phyloP scores from a whole-genome alignment of 2,329 filamentous ascomycete genomes.

The Daldinia sp. region DNA sequence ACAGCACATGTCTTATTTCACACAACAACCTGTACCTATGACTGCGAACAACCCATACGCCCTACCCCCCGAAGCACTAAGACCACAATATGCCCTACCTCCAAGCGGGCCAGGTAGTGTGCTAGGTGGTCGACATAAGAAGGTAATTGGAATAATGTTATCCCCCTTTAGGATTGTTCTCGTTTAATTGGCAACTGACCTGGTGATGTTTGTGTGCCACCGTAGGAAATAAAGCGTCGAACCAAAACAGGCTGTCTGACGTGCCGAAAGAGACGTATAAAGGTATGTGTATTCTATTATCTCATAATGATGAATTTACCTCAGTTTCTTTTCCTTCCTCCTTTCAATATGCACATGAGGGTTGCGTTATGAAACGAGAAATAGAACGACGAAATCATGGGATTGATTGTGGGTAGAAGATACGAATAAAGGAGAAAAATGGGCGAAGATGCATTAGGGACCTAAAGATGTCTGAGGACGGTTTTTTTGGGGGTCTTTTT shows the following conservation, averaged over 20 bases:
- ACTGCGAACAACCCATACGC: conserved; percentile 50
- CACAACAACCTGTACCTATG: conserved; percentile 49
- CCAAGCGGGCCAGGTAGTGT: conserved; percentile 58
- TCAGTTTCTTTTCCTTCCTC: not conserved
- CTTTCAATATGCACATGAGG: not conserved
- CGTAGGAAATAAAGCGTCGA: conserved; percentile 68
- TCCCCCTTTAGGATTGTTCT: conserved; percentile 13
- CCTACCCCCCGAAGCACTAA: conserved; percentile 53
- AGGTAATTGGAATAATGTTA: conserved; percentile 52
- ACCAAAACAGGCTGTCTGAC: conserved; percentile 71
- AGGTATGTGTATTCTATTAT: conserved; percentile 58
- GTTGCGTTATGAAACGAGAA: not conserved
- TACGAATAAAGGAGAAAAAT: not conserved
- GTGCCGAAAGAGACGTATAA: conserved; percentile 68
- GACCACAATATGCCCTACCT: conserved; percentile 57
- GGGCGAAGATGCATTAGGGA: conserved; percentile 2
- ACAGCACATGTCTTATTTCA: conserved; percentile 54
- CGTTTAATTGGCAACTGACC: conserved; percentile 41
- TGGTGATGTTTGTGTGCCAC: conserved; percentile 31
- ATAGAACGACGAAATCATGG: not conserved
- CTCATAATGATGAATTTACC: conserved; percentile 30
- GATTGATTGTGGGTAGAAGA: not conserved
- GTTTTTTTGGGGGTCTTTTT: no score
- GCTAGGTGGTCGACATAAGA: conserved; percentile 62
- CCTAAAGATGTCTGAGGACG: not conserved